Conservation (phyloP, 2,329 filamentous ascomycete species). For the Stagonosporopsis cucurbitacearum region DNA sequence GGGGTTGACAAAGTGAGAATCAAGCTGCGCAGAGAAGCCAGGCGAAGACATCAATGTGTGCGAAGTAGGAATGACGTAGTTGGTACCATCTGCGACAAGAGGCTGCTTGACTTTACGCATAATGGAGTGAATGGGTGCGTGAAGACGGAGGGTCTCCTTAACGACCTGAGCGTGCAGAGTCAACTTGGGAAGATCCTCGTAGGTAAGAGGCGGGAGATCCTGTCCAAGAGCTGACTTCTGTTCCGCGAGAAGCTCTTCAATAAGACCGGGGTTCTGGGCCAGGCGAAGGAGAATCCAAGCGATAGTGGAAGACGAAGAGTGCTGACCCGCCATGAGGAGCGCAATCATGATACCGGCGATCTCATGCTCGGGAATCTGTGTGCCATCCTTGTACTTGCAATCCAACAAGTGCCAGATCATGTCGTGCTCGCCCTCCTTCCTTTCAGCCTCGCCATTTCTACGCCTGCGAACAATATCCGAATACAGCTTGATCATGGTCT, state of each 20-base stretch:
- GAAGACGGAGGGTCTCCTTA: conserved; percentile 89
- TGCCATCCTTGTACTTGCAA: conserved; percentile 83
- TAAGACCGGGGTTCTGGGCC: conserved; percentile 75
- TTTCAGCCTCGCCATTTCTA: conserved; percentile 58
- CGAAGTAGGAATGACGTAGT: conserved; percentile 79
- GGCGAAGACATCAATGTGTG: conserved; percentile 86
- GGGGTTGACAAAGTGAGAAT: conserved; percentile 81
- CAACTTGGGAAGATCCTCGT: conserved; percentile 78
- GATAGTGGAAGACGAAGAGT: conserved; percentile 83
- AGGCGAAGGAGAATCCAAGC: conserved; percentile 86
- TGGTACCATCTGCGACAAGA: conserved; percentile 81
- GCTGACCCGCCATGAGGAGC: conserved; percentile 88
- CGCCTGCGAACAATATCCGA: conserved; percentile 80
- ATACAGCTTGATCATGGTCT: conserved; percentile 81
- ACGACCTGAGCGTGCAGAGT: conserved; percentile 83
- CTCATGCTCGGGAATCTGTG: conserved; percentile 78
- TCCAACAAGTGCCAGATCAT: conserved; percentile 93
- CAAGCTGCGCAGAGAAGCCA: conserved; percentile 76
- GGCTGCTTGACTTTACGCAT: conserved; percentile 90
- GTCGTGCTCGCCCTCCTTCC: conserved; percentile 63
- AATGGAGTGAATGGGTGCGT: conserved; percentile 94
- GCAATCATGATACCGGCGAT: conserved; percentile 95
- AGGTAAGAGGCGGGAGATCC: conserved; percentile 75
- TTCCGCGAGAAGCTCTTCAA: conserved; percentile 83
- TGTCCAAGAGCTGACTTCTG: conserved; percentile 76